phyloP scores from a whole-genome alignment of 2,329 filamentous ascomycete species.

The Talaromyces sp. region DNA sequence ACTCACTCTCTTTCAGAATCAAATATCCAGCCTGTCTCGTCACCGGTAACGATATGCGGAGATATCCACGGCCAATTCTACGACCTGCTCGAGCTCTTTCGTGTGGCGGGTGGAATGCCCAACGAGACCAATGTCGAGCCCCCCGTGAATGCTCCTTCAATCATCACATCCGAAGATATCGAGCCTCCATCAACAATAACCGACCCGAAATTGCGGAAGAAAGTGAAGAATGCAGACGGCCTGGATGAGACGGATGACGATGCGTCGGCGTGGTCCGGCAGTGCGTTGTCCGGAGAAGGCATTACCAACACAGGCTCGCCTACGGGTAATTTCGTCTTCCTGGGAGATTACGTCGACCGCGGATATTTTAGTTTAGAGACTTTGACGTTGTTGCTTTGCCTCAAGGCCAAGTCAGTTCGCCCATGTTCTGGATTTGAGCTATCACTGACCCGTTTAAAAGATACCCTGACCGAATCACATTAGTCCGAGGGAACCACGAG shows the following conservation, averaged over 20 bases:
- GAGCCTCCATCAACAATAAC: conserved; percentile 86
- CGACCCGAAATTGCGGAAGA: conserved; percentile 79
- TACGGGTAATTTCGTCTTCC: conserved; percentile 65
- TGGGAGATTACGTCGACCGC: conserved; percentile 68
- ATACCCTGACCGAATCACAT: conserved; percentile 65
- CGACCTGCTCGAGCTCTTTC: conserved; percentile 92
- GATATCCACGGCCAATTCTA: conserved; percentile 99
- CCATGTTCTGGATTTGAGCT: conserved; percentile 1
- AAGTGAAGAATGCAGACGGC: conserved; percentile 54
- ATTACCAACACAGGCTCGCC: conserved; percentile 36
- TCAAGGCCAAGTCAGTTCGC: conserved; percentile 61
- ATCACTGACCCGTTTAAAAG: conserved; percentile 31
- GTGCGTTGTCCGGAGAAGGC: conserved; percentile 19
- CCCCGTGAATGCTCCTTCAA: conserved; percentile 61
- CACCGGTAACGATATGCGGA: conserved; percentile 93
- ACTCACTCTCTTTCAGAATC: conserved; percentile 59
- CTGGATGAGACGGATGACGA: conserved; percentile 23
- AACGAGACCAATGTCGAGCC: conserved; percentile 67
- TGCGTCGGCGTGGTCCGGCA: conserved; percentile 22
- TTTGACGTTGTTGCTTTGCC: conserved; percentile 64
- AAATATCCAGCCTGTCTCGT: conserved; percentile 96
- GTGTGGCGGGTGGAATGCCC: conserved; percentile 94
- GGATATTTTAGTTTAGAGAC: conserved; percentile 71
- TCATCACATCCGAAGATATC: conserved; percentile 86
- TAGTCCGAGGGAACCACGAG: conserved; percentile 70